A percentile compares a stretch with the other conserved stretches of the same genome.
Conservation (phyloP, 2,329 filamentous ascomycete species). For the Phoma sp. region DNA sequence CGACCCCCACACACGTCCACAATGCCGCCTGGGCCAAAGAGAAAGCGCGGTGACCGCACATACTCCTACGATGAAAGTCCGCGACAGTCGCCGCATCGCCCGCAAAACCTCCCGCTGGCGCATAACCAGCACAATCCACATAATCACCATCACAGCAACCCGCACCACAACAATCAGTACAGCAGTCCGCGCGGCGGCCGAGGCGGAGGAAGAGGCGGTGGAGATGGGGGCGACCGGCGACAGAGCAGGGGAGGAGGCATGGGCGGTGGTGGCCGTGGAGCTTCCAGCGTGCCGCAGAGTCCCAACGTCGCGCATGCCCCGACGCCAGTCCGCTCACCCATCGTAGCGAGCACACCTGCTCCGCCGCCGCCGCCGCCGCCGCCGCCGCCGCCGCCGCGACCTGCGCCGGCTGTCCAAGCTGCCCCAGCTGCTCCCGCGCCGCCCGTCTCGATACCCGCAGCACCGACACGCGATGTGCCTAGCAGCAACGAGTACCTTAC, state of each 20-base stretch:
- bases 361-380: constrained; percentile 18
- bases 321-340: constrained; percentile 42
- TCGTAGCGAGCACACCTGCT: constrained; percentile 24
- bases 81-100: constrained; percentile 59
- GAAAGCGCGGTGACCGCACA: constrained; percentile 59
- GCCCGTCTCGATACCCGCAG: constrained; percentile 42
- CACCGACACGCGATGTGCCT: constrained; percentile 25
- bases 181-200: constrained; percentile 38
- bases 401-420: constrained; percentile 26
- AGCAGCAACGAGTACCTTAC: constrained; percentile 81
- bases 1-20: constrained; percentile 36
- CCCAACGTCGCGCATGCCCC: constrained; percentile 36
- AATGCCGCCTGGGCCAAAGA: constrained; percentile 63
- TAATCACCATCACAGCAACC: not conserved
- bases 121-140: constrained; percentile 50
- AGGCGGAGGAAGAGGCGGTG: constrained; percentile 20
- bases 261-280: constrained; percentile 31
- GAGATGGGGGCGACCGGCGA: constrained; percentile 21
- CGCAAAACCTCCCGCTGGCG: constrained; percentile 58
- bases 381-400: constrained; percentile 21
- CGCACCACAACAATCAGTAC: constrained; percentile 52
- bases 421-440: constrained; percentile 26
- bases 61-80: constrained; percentile 51
- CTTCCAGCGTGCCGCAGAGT: constrained; percentile 39
- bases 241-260: constrained; percentile 27